phyloP scores from a whole-genome alignment of 2,329 filamentous ascomycete species.

The Venturiaceae sp. region DNA sequence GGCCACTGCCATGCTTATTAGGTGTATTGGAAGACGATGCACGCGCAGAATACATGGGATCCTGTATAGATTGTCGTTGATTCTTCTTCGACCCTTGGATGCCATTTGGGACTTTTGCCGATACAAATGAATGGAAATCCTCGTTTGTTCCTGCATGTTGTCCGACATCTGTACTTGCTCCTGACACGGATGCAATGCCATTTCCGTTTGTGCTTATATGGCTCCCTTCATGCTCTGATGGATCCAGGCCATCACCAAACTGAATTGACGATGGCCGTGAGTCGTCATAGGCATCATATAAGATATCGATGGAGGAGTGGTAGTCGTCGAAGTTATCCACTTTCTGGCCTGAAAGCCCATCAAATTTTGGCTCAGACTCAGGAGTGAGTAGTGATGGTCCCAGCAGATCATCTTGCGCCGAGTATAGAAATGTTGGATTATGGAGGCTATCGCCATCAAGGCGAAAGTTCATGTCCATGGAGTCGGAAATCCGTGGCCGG shows the following conservation, averaged over 20 bases:
- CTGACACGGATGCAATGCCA: background rate
- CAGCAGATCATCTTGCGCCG: constrained; percentile 4
- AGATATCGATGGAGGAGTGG: constrained; percentile 21
- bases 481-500: background rate
- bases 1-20: background rate
- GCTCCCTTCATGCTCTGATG: constrained; percentile 23
- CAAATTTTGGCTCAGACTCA: constrained; percentile 9
- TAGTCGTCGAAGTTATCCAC: constrained; percentile 15
- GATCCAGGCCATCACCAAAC: constrained; percentile 24
- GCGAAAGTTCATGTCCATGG: constrained; percentile 1
- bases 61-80: background rate
- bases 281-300: constrained; percentile 24
- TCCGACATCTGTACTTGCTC: background rate
- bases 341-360: constrained; percentile 15
- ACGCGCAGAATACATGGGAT: background rate
- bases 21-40: background rate
- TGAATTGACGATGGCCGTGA: constrained; percentile 29
- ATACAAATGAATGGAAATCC: background rate
- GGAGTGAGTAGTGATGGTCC: background rate
- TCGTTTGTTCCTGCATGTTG: background rate
- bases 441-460: background rate
- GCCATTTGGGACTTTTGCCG: background rate
- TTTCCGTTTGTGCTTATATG: constrained; percentile 15
- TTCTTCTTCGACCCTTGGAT: background rate
- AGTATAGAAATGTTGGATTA: constrained; percentile 6